These are phyloP conservation scores for Plantago coronopus DNA, from an alignment of 305 asterid genomes.

Conservation along the genomic window DNA sequence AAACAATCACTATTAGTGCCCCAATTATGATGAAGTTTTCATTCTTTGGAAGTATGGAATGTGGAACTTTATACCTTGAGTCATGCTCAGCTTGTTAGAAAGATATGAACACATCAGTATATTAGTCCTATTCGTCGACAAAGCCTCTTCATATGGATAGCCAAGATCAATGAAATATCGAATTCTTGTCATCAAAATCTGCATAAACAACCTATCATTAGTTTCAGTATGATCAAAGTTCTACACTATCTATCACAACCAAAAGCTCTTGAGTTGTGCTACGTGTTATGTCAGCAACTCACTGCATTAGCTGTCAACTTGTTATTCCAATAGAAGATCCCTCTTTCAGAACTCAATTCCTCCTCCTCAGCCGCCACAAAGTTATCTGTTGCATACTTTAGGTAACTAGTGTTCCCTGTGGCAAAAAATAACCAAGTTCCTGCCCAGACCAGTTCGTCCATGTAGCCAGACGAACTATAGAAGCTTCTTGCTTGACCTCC, in stretches of 20 bases:
- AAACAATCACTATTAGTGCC: neutral
- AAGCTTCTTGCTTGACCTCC: conserved; percentile 40
- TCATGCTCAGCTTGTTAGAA: conserved; percentile 26
- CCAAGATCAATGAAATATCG: conserved; percentile 52
- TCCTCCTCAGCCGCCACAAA: conserved; percentile 44
- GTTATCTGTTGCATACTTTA: conserved; percentile 36
- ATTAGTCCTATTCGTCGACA: conserved; percentile 45
- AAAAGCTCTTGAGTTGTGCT: no score
- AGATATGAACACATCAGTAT: conserved; percentile 52
- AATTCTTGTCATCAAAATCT: conserved; percentile 49
- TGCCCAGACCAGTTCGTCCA: conserved; percentile 57
- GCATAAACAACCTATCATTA: conserved; percentile 8
- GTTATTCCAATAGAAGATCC: conserved; percentile 49
- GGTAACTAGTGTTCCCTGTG: conserved; percentile 44
- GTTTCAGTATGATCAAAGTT: neutral
- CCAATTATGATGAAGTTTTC: neutral
- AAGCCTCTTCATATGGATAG: conserved; percentile 52
- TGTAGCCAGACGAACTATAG: conserved; percentile 42
- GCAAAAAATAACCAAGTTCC: conserved; percentile 58
- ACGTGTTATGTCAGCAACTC: conserved; percentile 13
- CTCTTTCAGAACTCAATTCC: conserved; percentile 33
- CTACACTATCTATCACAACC: no score
- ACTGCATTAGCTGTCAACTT: conserved; percentile 45
- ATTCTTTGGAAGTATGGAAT: neutral
- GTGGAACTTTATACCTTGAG: conserved; percentile 29